Base-by-base conservation (phyloP, 139 green algal genomes). In the Coccomyxa sp. region DNA sequence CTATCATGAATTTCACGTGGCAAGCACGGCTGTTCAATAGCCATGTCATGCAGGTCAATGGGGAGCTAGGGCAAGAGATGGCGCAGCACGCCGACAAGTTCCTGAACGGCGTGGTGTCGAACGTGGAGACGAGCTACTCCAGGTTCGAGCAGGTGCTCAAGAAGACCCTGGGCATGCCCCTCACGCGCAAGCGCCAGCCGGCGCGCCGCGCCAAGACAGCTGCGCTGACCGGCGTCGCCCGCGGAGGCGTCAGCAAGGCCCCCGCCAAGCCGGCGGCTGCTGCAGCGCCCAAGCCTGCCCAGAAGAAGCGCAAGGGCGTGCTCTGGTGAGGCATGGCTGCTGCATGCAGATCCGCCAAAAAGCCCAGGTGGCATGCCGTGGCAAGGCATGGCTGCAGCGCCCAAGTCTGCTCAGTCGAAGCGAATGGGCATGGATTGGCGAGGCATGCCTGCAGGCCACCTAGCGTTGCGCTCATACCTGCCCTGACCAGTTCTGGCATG, bases 51-150 rank as follows among this genome's bases (percentile, higher is more conserved):
- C 64, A 71, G 64, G 58, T 88, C 22, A 85, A 68, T 34, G 76
- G 75, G 33, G 74, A 79, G 64, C 39, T 83, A 50, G 75, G 74
- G 0, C 55, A 82, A 36, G 81, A 87, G 40, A 37, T 88, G 35
- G 78, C 79, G 8, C 35, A 80, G 8, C 74, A 88, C 73, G 80
- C 85, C 70, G 87, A 91, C 83, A 83, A 81, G 39, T 80, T 81
- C n/a, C 75, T 90, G 12, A 80, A 37, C 29, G 81, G 83, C 75
- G 91, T 88, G 78, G 88, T 93, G 76, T 68, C 74, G 24, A 73
- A 75, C 55, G 88, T 90, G 44, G 89, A 93, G 75, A 76, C 87
- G 40, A 76, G 41, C 50, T 92, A 89, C 81, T 55, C 34, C 18
- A 72, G 54, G 29, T 79, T 82, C 55, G 81, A 82, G 38, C 40